phyloP scores from a whole-genome alignment of 192 early-diverging fungal genomes.

The Piromyces sp. region DNA sequence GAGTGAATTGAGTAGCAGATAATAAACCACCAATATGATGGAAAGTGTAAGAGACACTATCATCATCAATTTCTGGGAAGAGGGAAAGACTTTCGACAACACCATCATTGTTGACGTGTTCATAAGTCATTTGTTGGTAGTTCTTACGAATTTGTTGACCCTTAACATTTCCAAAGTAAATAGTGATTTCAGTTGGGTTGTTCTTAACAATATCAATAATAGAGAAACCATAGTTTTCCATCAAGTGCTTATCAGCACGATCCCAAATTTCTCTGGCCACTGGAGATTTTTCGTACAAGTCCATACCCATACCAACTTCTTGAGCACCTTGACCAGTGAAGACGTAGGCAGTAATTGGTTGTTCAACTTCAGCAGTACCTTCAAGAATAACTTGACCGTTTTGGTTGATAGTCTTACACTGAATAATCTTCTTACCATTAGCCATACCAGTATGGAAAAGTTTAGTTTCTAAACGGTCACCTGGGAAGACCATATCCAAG shows the following conservation, averaged over 20 bases:
- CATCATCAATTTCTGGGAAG: slow-evolving; percentile 69
- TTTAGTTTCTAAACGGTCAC: slow-evolving; percentile 75
- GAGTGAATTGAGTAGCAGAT: slow-evolving; percentile 88
- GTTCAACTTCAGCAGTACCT: slow-evolving; percentile 84
- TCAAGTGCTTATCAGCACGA: slow-evolving; percentile 71
- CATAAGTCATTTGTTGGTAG: slow-evolving; percentile 85
- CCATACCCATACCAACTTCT: slow-evolving; percentile 91
- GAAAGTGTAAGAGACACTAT: slow-evolving; percentile 64
- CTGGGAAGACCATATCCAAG: slow-evolving; percentile 83
- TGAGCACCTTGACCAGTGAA: slow-evolving; percentile 96
- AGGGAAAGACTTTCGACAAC: slow-evolving; percentile 57
- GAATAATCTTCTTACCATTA: slow-evolving; percentile 89
- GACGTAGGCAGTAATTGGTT: slow-evolving; percentile 75
- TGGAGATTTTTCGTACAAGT: slow-evolving; percentile 62
- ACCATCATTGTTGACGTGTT: slow-evolving; percentile 53
- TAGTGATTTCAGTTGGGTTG: slow-evolving; percentile 65
- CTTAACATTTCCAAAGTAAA: slow-evolving; percentile 76
- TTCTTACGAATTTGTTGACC: slow-evolving; percentile 62
- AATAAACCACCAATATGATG: slow-evolving; percentile 65
- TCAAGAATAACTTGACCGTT: slow-evolving; percentile 63
- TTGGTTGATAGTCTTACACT: slow-evolving; percentile 74
- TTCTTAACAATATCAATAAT: slow-evolving; percentile 75
- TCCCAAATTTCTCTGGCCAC: slow-evolving; percentile 82
- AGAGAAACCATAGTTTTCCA: slow-evolving; percentile 69
- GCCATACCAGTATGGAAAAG: slow-evolving; percentile 85